These are phyloP conservation scores for Prunus dulcis DNA, from an alignment of 306 rosid species.

Conservation along the genomic window DNA sequence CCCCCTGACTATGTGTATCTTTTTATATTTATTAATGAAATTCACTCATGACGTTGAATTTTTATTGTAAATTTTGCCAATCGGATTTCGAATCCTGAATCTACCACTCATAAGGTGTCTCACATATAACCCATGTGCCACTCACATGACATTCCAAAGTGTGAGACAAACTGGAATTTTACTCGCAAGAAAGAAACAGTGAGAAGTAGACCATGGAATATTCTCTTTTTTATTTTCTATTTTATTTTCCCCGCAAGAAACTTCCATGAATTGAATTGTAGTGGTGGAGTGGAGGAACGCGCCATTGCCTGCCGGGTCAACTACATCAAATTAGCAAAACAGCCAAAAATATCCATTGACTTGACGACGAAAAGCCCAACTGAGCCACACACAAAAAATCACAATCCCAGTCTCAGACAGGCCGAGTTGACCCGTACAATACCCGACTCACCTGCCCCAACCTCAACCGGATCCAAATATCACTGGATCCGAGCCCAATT, in stretches of 20 bases:
- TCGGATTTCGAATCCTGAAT: too few species aligned
- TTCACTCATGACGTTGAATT: too few species aligned
- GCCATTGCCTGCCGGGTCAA: slow-evolving; percentile 6
- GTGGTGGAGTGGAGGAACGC: not conserved
- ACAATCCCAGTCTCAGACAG: too few species aligned
- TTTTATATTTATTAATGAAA: too few species aligned
- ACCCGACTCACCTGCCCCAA: not conserved
- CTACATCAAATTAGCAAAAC: not conserved
- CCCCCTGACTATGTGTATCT: too few species aligned
- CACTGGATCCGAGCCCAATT: not conserved
- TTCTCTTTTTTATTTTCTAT: too few species aligned
- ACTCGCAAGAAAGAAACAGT: too few species aligned
- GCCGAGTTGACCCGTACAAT: not conserved
- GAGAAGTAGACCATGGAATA: not conserved
- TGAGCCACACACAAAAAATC: accelerated
- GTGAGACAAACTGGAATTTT: too few species aligned
- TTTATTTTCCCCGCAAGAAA: not conserved
- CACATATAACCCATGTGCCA: too few species aligned
- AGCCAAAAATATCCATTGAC: not conserved
- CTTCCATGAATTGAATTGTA: not conserved
- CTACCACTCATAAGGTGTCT: too few species aligned
- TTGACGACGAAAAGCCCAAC: not conserved
- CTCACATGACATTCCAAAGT: too few species aligned
- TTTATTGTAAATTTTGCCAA: too few species aligned
- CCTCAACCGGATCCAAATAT: not conserved